Percentiles rank a stretch among this genome's conserved stretches.
phyloP scores from a whole-genome alignment of 2,329 filamentous ascomycete species.

The Pseudocercospora cruenta region DNA sequence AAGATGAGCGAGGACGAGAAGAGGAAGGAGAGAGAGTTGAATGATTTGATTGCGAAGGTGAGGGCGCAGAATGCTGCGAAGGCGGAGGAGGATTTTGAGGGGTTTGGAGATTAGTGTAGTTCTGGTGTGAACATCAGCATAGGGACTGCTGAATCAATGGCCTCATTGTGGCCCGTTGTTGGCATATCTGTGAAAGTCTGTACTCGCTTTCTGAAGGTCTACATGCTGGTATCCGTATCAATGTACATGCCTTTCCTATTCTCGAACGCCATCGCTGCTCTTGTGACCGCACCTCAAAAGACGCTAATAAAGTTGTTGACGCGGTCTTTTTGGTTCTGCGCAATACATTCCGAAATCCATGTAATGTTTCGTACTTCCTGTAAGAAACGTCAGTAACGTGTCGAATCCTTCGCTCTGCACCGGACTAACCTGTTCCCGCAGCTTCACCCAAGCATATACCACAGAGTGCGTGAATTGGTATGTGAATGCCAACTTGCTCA shows the following conservation, averaged over 20 bases:
- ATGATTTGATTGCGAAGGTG: slow-evolving; percentile 40
- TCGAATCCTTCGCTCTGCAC: neutral
- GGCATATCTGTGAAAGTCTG: neutral
- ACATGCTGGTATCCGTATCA: slow-evolving; percentile 14
- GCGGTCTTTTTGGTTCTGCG: slow-evolving; percentile 98
- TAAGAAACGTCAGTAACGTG: slow-evolving; percentile 31
- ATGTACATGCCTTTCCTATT: neutral
- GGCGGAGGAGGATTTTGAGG: slow-evolving; percentile 32
- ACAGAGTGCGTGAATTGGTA: slow-evolving; percentile 93
- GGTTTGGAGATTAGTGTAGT: slow-evolving; percentile 17
- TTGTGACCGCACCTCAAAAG: slow-evolving; percentile 58
- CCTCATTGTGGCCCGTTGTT: no score
- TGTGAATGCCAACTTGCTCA: slow-evolving; percentile 92
- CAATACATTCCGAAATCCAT: slow-evolving; percentile 99
- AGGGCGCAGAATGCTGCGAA: slow-evolving; percentile 30
- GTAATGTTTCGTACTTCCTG: slow-evolving; percentile 99
- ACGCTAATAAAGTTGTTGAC: slow-evolving; percentile 99
- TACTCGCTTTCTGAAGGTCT: neutral
- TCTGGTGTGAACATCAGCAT: no score
- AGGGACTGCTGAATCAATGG: no score
- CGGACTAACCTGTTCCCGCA: slow-evolving; percentile 84
- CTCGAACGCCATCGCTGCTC: neutral
- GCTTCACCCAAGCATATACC: slow-evolving; percentile 96
- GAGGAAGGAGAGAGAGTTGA: slow-evolving; percentile 37
- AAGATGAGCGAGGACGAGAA: slow-evolving; percentile 38